Base-by-base conservation (phyloP, 2,329 filamentous ascomycete species). In the Chaetomiaceae sp. region DNA sequence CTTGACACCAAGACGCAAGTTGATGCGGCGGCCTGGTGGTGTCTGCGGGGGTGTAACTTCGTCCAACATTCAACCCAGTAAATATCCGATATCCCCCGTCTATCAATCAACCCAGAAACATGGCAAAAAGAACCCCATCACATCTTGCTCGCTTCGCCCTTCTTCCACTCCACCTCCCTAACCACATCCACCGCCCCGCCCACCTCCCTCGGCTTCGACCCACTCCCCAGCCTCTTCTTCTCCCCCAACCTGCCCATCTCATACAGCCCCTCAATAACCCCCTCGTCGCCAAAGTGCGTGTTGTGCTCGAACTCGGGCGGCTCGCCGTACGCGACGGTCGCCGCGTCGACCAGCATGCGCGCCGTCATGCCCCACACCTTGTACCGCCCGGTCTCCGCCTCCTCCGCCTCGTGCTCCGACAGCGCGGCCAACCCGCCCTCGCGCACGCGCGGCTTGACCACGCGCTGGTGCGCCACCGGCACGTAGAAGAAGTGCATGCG, bases 311-410 rank as follows among this genome's bases (percentile, higher is more conserved):
- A 95, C 62, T 88, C 84, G 4, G 91, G 91, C 61, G 87, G 80
- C 67, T 85, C 77, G 2, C 69, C 84, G 63, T 93, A 97, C 17
- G 90, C 91, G 15, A 95, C 75, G 52, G 87, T 74, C 27, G 91
- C 90, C 4, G 86, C 84, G 67, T 97, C 91, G 5, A 96, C 87
- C 45, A 96, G 65, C 45, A 97, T 91, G 42, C 88, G 74, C 3
- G 88, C 91, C 43, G 91, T 97, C 88, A 97, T 91, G 14, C 91
- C 91, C 78, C 90, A 96, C 4, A 97, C 89, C 56, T 86, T 82
- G 67, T 93, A 95, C 30, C 85, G 73, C 3, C 71, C 70, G 61
- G 10, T 66, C 63, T 65, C 63, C 49, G 74, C 68, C 51, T 69
- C 37, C 29, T 57, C 58, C 17, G 49, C 48, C 22, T 54, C 57